These are phyloP conservation scores for Beauveria sp. DNA, from an alignment of 2,329 filamentous ascomycete genomes.

Conservation along the genomic window DNA sequence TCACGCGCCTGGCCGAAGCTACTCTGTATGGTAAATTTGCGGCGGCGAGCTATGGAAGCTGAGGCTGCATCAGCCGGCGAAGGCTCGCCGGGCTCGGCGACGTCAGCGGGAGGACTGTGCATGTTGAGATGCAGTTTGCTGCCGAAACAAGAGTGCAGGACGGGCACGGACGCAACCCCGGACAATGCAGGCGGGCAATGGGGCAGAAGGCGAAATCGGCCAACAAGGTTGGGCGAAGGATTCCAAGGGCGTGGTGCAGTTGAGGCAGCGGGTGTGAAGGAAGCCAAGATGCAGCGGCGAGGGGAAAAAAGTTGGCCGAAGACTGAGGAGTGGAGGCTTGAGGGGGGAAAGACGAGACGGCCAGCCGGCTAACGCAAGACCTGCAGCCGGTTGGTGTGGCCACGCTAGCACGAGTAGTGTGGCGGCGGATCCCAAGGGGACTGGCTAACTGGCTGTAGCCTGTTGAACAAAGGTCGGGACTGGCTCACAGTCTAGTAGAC, in stretches of 20 bases:
- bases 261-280: background rate
- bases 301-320: slow-evolving; percentile 13
- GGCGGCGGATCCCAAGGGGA: too few relatives aligned
- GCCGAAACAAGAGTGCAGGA: background rate
- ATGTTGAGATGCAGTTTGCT: background rate
- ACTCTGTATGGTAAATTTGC: slow-evolving; percentile 34
- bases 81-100: background rate
- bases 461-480: too few relatives aligned
- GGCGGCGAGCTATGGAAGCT: slow-evolving; percentile 15
- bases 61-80: background rate
- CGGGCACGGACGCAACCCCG: background rate
- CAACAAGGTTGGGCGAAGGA: slow-evolving; percentile 2
- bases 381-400: background rate
- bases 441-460: too few relatives aligned
- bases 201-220: background rate
- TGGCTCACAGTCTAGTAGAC: too few relatives aligned
- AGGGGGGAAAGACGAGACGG: background rate
- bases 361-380: background rate
- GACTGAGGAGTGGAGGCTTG: slow-evolving; percentile 6
- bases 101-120: slow-evolving; percentile 7
- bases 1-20: slow-evolving; percentile 32
- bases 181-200: background rate
- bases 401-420: background rate
- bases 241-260: background rate
- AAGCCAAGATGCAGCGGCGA: slow-evolving; percentile 4